Percentiles rank a stretch among this genome's conserved stretches.
Evolutionary conservation across 2,329 filamentous ascomycete genomes (phyloP).

Genomic region (Setomelanomma holmii): DNA sequence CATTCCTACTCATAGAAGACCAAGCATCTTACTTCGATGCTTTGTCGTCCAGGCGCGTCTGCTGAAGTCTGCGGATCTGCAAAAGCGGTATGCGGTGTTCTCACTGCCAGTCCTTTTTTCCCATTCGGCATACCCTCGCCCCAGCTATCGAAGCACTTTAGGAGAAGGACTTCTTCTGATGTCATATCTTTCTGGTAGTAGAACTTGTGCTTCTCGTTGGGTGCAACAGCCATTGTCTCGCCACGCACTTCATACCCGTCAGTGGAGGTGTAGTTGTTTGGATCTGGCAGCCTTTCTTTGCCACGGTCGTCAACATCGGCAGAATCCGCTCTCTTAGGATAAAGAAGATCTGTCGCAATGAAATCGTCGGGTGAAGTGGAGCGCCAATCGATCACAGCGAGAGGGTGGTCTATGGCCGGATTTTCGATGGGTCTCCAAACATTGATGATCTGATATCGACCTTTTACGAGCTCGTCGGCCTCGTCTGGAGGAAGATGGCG

Average conservation of each 20-base stretch:
- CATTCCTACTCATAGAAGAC: conserved; percentile 67
- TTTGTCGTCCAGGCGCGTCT: conserved; percentile 61
- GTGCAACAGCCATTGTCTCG: conserved; percentile 67
- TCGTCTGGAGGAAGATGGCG: conserved; percentile 65
- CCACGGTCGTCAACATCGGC: conserved; percentile 62
- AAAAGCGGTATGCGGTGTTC: conserved; percentile 72
- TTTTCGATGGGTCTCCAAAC: conserved; percentile 72
- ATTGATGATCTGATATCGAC: conserved; percentile 72
- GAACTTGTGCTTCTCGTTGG: conserved; percentile 66
- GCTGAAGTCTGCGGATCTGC: conserved; percentile 60
- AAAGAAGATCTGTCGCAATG: conserved; percentile 67
- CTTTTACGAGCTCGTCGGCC: conserved; percentile 63
- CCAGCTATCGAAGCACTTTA: conserved; percentile 59
- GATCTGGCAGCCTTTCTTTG: conserved; percentile 64
- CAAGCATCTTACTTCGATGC: conserved; percentile 69
- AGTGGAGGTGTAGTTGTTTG: conserved; percentile 54
- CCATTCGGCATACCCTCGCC: conserved; percentile 53
- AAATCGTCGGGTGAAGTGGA: conserved; percentile 65
- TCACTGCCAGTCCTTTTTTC: conserved; percentile 49
- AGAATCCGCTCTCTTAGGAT: conserved; percentile 54
- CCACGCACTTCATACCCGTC: conserved; percentile 69
- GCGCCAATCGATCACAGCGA: conserved; percentile 72
- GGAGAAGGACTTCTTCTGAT: conserved; percentile 60
- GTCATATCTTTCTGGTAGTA: conserved; percentile 74
- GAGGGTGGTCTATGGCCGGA: conserved; percentile 70